These are phyloP conservation scores for Hansfordia pulvinata DNA, from an alignment of 2,329 filamentous ascomycete genomes.

Conservation along the genomic window DNA sequence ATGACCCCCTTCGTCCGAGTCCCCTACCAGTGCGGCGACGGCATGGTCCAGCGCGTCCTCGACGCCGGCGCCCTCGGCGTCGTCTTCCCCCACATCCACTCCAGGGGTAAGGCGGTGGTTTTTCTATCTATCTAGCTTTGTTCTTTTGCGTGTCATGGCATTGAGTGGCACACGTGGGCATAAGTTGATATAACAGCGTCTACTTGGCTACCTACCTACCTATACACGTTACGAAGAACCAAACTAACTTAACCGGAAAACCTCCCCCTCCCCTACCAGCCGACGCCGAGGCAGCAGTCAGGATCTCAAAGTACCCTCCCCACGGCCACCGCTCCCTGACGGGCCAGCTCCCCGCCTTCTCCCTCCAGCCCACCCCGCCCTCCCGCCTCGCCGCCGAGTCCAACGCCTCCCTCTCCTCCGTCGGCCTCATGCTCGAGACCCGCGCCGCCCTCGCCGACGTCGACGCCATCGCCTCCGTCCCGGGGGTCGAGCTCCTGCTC, in stretches of 20 bases:
- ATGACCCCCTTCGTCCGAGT: constrained; percentile 19
- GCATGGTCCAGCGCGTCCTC: constrained; percentile 17
- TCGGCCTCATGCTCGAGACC: constrained; percentile 25
- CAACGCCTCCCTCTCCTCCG: constrained; percentile 19
- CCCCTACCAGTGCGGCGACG: constrained; percentile 18
- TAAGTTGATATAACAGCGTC: no score
- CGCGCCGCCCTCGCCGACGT: constrained; percentile 16
- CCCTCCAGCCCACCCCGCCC: constrained; percentile 3
- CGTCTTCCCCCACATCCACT: constrained; percentile 14
- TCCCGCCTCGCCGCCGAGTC: constrained; percentile 8
- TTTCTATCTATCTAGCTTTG: no score
- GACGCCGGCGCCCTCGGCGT: constrained; percentile 17
- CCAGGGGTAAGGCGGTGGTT: no score
- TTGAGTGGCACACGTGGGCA: no score
- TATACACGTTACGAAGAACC: no score
- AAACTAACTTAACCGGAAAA: no score
- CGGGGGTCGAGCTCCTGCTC: constrained; percentile 27
- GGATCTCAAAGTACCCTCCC: constrained; percentile 11
- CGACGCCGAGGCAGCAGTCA: constrained; percentile 9
- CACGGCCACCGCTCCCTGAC: constrained; percentile 12
- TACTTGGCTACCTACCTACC: no score
- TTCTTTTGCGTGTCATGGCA: no score
- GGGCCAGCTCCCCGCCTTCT: constrained; percentile 10
- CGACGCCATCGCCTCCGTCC: constrained; percentile 9
- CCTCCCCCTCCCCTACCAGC: no score